These are phyloP conservation scores for Globisporangium apiculatum DNA, from an alignment of 352 stramenopile genomes.

Conservation along the genomic window DNA sequence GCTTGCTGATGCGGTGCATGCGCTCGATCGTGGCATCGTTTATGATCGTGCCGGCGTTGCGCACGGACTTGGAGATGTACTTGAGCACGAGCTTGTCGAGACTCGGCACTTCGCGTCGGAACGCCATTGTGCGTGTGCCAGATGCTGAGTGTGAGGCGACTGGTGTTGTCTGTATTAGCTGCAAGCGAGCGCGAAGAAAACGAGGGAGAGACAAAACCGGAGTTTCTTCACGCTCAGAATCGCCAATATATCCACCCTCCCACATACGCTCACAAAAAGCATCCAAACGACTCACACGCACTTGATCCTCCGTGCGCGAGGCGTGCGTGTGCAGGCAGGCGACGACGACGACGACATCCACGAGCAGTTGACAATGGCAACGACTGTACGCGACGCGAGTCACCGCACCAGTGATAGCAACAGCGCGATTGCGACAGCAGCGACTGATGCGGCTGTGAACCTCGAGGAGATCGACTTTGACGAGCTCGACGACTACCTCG, in stretches of 20 bases:
- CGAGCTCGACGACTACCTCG: constrained; percentile 91
- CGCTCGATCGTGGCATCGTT: constrained; percentile 63
- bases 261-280: too few species aligned
- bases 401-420: not conserved
- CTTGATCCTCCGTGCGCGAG: too few species aligned
- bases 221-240: too few species aligned
- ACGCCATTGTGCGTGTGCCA: constrained; percentile 56
- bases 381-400: not conserved
- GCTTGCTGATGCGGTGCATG: constrained; percentile 67
- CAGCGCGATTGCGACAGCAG: not conserved
- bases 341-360: too few species aligned
- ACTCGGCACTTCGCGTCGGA: constrained; percentile 72
- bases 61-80: constrained; percentile 81
- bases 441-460: constrained; percentile 21
- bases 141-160: not conserved
- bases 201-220: not conserved
- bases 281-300: too few species aligned
- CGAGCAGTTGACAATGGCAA: too few species aligned
- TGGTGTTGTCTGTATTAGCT: not conserved
- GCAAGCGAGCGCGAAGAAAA: not conserved
- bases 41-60: constrained; percentile 51
- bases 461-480: constrained; percentile 91
- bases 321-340: too few species aligned
- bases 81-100: constrained; percentile 87
- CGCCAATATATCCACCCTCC: too few species aligned